phyloP scores from a whole-genome alignment of 2,329 filamentous ascomycete species.

The Erysiphe pulchra region DNA sequence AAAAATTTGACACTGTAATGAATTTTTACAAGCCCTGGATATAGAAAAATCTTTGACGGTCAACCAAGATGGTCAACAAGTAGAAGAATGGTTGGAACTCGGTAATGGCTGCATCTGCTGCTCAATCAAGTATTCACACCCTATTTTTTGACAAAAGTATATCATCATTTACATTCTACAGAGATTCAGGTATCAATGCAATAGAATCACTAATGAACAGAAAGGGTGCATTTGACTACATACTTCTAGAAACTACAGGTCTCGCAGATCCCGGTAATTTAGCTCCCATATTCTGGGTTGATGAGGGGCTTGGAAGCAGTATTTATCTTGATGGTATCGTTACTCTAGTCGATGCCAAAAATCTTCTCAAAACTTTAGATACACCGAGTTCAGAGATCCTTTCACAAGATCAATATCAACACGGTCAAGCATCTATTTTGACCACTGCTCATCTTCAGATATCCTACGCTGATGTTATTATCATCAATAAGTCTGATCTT shows the following conservation, averaged over 20 bases:
- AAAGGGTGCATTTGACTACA: slow-evolving; percentile 87
- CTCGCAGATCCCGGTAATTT: slow-evolving; percentile 89
- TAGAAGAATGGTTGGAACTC: slow-evolving; percentile 86
- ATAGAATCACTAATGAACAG: slow-evolving; percentile 92
- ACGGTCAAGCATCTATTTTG: slow-evolving; percentile 38
- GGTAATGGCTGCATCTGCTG: slow-evolving; percentile 96
- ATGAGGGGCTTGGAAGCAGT: slow-evolving; percentile 78
- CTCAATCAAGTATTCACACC: slow-evolving; percentile 49
- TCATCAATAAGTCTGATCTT: slow-evolving; percentile 83
- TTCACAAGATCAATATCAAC: slow-evolving; percentile 16
- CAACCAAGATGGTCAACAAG: slow-evolving; percentile 55
- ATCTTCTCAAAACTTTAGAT: slow-evolving; percentile 60
- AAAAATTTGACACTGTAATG: background rate
- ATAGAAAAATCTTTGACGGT: slow-evolving; percentile 92
- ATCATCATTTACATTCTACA: slow-evolving; percentile 13
- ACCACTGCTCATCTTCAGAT: slow-evolving; percentile 92
- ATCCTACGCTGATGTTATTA: slow-evolving; percentile 81
- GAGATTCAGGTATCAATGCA: slow-evolving; percentile 76
- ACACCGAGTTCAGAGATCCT: slow-evolving; percentile 31
- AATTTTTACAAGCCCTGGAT: slow-evolving; percentile 35
- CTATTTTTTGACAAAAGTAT: background rate
- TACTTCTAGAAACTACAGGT: slow-evolving; percentile 85
- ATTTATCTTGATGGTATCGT: slow-evolving; percentile 96
- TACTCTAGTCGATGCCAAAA: slow-evolving; percentile 84
- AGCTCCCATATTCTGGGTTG: slow-evolving; percentile 90